Evolutionary conservation across 371 early-diverging fungal genomes (phyloP), one percentile per base, ranked within the genome.

Genomic region (Massospora cicadina): DNA sequence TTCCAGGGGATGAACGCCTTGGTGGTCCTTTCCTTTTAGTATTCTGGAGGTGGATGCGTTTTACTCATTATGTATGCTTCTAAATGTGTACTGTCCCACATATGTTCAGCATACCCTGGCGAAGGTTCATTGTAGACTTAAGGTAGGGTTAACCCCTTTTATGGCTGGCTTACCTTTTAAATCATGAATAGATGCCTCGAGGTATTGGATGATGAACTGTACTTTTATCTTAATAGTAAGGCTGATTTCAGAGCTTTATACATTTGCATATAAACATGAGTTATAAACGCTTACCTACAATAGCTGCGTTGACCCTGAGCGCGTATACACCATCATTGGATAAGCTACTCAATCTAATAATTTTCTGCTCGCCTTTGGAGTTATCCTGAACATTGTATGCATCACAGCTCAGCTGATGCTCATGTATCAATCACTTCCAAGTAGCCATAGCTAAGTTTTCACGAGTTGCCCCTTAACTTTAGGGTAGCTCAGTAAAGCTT

Each of bases 1-100:
- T 92, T 95, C 23, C 93, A 93, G 71, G 94, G 95, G 55, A 93
- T 94, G 92, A 96, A 94, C 73, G 90, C 90, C 33, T 71, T 95
- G 58, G 81, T 82, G 27, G 93, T 91, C n/a, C 94, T 92, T 96
- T 69, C 74, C 93, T 26, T 93, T 83, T 71, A 83, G 83, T 0
- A 84, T 96, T 85, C 81, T 88, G 24, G 97, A 96, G 71, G 78
- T 93, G 71, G 92, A 91, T 60, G 93, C 93, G 0, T 94, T 89
- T 70, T 90, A 81, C 72, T 76, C 88, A 0, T 93, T 89, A 72
- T 80, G 85, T 17, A 81, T 77, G 7, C 89, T 96, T 67, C 80
- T 96, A 65, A 85, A 83, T 68, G 74, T 80, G 64, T 80, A 84
- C 67, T 93, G 94, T 67, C 97, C 97, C 7, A 73, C 90, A 17